A percentile compares a stretch with the other conserved stretches of the same genome.
Conservation (phyloP, 495 filamentous ascomycete species). For the Penicillium soppii region DNA sequence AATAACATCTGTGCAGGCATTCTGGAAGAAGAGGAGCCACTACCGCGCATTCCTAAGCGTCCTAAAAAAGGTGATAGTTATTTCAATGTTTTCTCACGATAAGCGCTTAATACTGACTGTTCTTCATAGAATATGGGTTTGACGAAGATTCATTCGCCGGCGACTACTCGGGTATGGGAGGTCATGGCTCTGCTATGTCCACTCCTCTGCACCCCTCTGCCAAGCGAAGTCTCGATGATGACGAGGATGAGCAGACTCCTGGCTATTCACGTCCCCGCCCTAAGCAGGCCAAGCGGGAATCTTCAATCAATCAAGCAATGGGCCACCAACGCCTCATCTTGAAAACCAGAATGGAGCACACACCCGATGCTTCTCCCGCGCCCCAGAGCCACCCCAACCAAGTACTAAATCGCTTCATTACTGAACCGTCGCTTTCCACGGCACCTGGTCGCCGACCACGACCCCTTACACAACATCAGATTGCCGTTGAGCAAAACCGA, state of each 20-base stretch:
- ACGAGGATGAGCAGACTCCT: conserved; percentile 40
- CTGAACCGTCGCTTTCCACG: conserved; percentile 35
- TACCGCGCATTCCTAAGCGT: conserved; percentile 55
- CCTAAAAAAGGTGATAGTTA: conserved; percentile 51
- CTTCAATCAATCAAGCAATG: conserved; percentile 35
- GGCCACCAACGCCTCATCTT: conserved; percentile 47
- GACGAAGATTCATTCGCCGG: conserved; percentile 39
- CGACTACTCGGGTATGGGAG: conserved; percentile 34
- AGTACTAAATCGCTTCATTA: conserved; percentile 47
- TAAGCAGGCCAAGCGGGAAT: conserved; percentile 39
- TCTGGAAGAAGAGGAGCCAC: conserved; percentile 63
- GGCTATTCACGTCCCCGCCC: conserved; percentile 34
- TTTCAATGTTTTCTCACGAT: background rate
- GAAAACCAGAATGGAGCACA: conserved; percentile 50
- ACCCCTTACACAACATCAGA: conserved; percentile 87
- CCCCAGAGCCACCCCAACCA: conserved; percentile 50
- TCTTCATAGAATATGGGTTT: conserved; percentile 27
- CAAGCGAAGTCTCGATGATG: conserved; percentile 32
- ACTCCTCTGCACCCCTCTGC: conserved; percentile 41
- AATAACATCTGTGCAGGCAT: conserved; percentile 36
- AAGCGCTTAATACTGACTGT: background rate
- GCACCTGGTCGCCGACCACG: conserved; percentile 60
- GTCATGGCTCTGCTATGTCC: conserved; percentile 40
- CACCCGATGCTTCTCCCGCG: conserved; percentile 48
- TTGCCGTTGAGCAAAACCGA: conserved; percentile 87